Base-by-base conservation (phyloP, 2,329 filamentous ascomycete genomes). In the Rhexocercosporidium sp. region DNA sequence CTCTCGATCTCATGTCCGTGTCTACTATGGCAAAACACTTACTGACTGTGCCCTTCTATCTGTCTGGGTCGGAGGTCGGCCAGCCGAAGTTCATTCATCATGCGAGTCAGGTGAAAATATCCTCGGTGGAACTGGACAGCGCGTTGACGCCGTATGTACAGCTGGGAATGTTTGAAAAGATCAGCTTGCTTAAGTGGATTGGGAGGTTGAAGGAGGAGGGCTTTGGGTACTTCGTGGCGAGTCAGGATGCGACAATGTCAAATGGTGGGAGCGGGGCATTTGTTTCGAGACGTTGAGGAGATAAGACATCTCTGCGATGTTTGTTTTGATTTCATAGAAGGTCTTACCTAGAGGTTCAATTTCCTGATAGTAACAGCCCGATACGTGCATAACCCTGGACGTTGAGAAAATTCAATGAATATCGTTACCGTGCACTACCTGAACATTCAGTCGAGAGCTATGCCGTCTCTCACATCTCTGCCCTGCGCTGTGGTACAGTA, bases 381-480 rank as follows among this genome's bases (percentile, higher is more conserved):
- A n/a, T n/a, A n/a, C n/a, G n/a, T n/a, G n/a, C n/a, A n/a, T n/a
- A n/a, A n/a, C n/a, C n/a, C n/a, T n/a, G n/a, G n/a, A n/a, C n/a
- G n/a, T n/a, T n/a, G n/a, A n/a, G n/a, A n/a, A n/a, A n/a, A n/a
- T n/a, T n/a, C n/a, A n/a, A n/a, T n/a, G n/a, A n/a, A n/a, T n/a
- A n/a, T n/a, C n/a, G n/a, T n/a, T n/a, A n/a, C n/a, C n/a, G n/a
- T n/a, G n/a, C n/a, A n/a, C n/a, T n/a, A n/a, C n/a, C n/a, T n/a
- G n/a, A n/a, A n/a, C n/a, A n/a, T n/a, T n/a, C n/a, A n/a, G n/a
- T n/a, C n/a, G n/a, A n/a, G n/a, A n/a, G n/a, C n/a, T n/a, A n/a
- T n/a, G n/a, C n/a, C n/a, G n/a, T n/a, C n/a, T n/a, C 16, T 65
- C 41, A 69, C 49, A 70, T 65, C 60, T 75, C 70, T 18, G 70